These are phyloP conservation scores for Pythium folliculosum DNA, from an alignment of 352 stramenopile genomes.

Conservation along the genomic window DNA sequence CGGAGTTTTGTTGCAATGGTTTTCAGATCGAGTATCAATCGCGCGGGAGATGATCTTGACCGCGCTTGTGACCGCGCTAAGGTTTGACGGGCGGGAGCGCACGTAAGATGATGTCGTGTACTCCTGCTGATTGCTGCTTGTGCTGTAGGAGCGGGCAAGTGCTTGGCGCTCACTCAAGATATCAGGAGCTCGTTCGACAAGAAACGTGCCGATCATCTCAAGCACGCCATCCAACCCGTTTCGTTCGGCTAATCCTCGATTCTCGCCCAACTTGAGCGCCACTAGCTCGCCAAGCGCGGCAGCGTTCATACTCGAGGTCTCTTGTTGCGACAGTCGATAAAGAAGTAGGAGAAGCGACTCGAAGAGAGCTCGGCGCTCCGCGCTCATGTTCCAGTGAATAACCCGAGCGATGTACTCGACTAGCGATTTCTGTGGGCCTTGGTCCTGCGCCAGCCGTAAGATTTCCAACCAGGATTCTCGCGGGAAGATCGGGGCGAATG, in stretches of 20 bases:
- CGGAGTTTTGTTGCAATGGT: not conserved
- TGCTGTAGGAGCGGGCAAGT: not conserved
- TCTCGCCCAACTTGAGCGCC: constrained; percentile 18
- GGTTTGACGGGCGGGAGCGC: not conserved
- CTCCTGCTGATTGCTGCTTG: too few species aligned
- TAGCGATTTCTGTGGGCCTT: not conserved
- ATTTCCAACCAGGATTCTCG: not conserved
- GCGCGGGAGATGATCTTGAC: constrained; percentile 1
- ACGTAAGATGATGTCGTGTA: not conserved
- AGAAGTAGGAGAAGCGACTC: constrained; percentile 37
- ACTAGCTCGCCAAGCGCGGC: constrained; percentile 19
- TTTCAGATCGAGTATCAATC: not conserved
- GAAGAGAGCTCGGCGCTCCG: constrained; percentile 23
- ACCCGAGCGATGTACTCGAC: not conserved
- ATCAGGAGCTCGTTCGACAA: constrained; percentile 29
- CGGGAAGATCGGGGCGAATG: constrained; percentile 32
- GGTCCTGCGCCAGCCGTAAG: not conserved
- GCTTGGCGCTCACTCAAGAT: constrained; percentile 15
- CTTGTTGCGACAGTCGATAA: constrained; percentile 34
- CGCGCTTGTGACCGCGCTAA: not conserved
- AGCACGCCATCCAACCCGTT: not conserved
- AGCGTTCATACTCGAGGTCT: constrained; percentile 13
- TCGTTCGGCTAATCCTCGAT: not conserved
- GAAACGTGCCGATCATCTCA: constrained; percentile 20
- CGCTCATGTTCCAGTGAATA: constrained; percentile 5